Evolutionary conservation across 2,329 filamentous ascomycete genomes (phyloP).

Genomic region (Paecilomyces sp.): DNA sequence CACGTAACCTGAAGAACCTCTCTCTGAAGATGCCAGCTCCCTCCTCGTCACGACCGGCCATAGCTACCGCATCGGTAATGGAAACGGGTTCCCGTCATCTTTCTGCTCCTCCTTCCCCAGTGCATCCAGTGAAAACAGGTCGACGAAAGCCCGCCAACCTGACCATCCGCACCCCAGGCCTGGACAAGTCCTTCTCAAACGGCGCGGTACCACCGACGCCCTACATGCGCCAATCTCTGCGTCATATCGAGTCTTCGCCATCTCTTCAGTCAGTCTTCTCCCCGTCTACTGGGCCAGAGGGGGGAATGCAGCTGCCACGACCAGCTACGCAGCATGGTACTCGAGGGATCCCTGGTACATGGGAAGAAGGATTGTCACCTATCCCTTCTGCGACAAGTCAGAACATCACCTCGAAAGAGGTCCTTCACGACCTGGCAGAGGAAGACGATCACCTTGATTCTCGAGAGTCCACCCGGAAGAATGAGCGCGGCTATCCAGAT

Average conservation of each 20-base stretch:
- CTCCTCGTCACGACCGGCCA: slow-evolving; percentile 35
- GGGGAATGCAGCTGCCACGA: slow-evolving; percentile 46
- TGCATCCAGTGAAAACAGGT: slow-evolving; percentile 48
- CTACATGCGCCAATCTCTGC: slow-evolving; percentile 45
- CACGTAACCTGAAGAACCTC: slow-evolving; percentile 57
- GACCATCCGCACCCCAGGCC: slow-evolving; percentile 51
- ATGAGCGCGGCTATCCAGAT: slow-evolving; percentile 57
- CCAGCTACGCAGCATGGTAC: slow-evolving; percentile 25
- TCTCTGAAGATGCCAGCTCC: slow-evolving; percentile 53
- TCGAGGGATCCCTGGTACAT: slow-evolving; percentile 18
- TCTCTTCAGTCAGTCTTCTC: slow-evolving; percentile 50
- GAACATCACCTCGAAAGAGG: slow-evolving; percentile 16
- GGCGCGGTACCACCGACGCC: slow-evolving; percentile 52
- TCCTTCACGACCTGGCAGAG: slow-evolving; percentile 43
- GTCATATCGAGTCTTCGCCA: slow-evolving; percentile 57
- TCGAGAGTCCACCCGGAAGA: slow-evolving; percentile 54
- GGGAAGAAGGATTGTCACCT: slow-evolving; percentile 22
- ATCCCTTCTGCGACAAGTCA: slow-evolving; percentile 20
- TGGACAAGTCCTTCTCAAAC: slow-evolving; percentile 43
- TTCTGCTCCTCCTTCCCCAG: slow-evolving; percentile 50
- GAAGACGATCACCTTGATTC: slow-evolving; percentile 40
- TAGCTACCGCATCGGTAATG: slow-evolving; percentile 43
- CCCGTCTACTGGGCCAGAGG: slow-evolving; percentile 40
- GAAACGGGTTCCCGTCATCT: slow-evolving; percentile 33
- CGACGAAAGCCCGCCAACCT: slow-evolving; percentile 53